Evolutionary conservation across 2,329 filamentous ascomycete species (phyloP).

Genomic region (Fusarium torulosum): DNA sequence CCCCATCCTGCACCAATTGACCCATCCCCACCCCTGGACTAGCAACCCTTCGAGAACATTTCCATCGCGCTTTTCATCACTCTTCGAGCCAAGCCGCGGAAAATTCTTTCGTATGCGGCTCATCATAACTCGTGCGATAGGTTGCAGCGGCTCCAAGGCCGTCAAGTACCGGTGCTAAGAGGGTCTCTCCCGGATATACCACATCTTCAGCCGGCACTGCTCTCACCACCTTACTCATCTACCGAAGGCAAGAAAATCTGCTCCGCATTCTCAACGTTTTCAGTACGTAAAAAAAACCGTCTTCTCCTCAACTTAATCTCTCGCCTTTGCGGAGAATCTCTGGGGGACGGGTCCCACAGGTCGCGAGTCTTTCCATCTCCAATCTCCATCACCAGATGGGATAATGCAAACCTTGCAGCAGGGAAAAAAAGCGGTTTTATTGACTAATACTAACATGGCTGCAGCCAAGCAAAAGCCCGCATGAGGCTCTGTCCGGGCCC

Average conservation of each 20-base stretch:
- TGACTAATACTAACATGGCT: conserved; percentile 40
- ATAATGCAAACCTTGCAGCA: too few species aligned
- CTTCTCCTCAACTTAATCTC: conserved; percentile 42
- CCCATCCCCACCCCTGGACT: conserved; percentile 24
- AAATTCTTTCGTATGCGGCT: conserved; percentile 21
- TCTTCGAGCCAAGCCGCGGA: conserved; percentile 14
- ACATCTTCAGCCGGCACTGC: too few species aligned
- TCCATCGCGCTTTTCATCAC: conserved; percentile 10
- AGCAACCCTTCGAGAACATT: conserved; percentile 38
- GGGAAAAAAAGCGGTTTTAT: conserved; percentile 17
- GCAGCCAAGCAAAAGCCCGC: conserved; percentile 37
- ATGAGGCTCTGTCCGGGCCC: conserved; percentile 34
- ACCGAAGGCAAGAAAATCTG: background rate
- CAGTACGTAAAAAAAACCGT: conserved; percentile 33
- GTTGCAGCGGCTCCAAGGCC: too few species aligned
- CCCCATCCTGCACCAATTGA: too few species aligned
- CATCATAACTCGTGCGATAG: conserved; percentile 27
- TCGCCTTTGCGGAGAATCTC: conserved; percentile 41
- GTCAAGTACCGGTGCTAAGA: too few species aligned
- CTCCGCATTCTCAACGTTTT: conserved; percentile 36
- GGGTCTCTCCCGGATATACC: too few species aligned
- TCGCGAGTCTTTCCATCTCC: conserved; percentile 15
- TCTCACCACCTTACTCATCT: background rate
- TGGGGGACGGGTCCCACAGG: conserved; percentile 19
- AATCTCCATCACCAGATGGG: background rate